These are phyloP conservation scores for Aspergillus arachidicola DNA, from an alignment of 2,329 filamentous ascomycete species.

Conservation along the genomic window DNA sequence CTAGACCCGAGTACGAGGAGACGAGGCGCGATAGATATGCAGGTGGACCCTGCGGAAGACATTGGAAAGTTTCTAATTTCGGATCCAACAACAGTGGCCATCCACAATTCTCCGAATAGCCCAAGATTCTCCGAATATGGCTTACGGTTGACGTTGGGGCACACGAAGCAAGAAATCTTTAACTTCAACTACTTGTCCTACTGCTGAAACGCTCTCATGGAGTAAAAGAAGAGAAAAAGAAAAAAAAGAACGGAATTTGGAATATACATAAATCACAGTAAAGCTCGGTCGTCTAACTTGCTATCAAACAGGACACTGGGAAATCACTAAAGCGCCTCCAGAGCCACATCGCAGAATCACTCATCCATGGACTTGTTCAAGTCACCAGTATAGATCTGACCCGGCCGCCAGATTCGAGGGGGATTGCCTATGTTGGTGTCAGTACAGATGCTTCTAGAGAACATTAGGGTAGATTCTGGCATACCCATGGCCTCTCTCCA, in stretches of 20 bases:
- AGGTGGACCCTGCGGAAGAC: neutral
- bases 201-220: neutral
- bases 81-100: neutral
- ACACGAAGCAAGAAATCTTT: neutral
- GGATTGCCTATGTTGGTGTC: neutral
- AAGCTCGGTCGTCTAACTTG: neutral
- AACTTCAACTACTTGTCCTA: neutral
- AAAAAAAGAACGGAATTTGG: constrained; percentile 16
- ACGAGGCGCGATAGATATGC: neutral
- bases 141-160: neutral
- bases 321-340: neutral
- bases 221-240: constrained; percentile 16
- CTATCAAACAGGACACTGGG: neutral
- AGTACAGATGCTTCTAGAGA: neutral
- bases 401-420: neutral
- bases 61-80: too few relatives aligned
- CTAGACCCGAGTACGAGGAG: neutral
- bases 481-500: constrained; percentile 25
- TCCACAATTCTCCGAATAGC: neutral
- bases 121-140: neutral
- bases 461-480: neutral
- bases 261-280: neutral
- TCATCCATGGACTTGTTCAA: neutral
- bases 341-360: neutral
- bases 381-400: neutral